Base-by-base conservation (phyloP, 306 rosid genomes). In the Rubus parviflorus region DNA sequence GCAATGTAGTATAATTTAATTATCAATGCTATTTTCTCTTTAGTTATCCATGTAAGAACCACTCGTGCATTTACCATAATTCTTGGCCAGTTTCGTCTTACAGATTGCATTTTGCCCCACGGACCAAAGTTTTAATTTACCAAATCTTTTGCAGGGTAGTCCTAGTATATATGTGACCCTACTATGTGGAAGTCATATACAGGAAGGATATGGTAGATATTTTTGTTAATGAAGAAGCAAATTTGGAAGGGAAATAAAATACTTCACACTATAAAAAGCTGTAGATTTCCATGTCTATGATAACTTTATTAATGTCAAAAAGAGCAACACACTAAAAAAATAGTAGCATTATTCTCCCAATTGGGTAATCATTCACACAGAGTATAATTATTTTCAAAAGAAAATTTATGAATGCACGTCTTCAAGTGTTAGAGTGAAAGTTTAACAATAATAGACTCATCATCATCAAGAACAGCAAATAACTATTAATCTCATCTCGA, bases 381-480 rank as follows among this genome's bases (percentile, higher is more conserved):
- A 38, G 20, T n/a, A 14, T 64, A 25, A 16, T 15, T 38, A 13
- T 5, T 40, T 38, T 65, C 16, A 40, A 40, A 40, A 17, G 48
- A 65, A 35, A 62, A 4, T 13, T 1, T 12, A 61, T 4, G 67
- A 61, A 5, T 30, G 38, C 41, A 25, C 41, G 41, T 23, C 40
- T 61, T 64, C 5, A 13, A 37, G 63, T 63, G 11, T 17, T 63
- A 11, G 70, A 40, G 48, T 40, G 48, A 11, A 43, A 43, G 38
- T 11, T 43, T 20, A 67, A 67, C 52, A 67, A 67, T 67, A 43
- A 67, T 43, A 67, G 72, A 67, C 8, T 10, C 14, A 42, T n/a
- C 53, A 67, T 67, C 38, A 67, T 64, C 46, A n/a, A 66, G 71
- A 40, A 66, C 45, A 70, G 2, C 45, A 19, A 70, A 70, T 6